A percentile compares a stretch with the other conserved stretches of the same genome.
These are phyloP conservation scores for Epichloe sylvatica DNA, from an alignment of 2,329 filamentous ascomycete genomes.

Conservation along the genomic window DNA sequence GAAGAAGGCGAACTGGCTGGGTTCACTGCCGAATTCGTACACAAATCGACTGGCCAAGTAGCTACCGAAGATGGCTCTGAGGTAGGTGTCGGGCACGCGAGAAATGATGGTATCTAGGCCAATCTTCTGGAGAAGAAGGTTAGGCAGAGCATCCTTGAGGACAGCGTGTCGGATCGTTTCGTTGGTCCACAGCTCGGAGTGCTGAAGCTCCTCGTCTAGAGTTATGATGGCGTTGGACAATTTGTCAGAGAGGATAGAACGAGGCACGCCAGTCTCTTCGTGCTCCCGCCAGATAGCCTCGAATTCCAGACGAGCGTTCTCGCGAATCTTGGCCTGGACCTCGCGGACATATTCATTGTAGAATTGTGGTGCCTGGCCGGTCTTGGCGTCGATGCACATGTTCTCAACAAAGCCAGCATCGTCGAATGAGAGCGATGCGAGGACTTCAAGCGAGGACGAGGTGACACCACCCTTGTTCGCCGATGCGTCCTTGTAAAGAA, in stretches of 20 bases:
- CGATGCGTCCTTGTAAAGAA: constrained; percentile 94
- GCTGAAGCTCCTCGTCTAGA: constrained; percentile 89
- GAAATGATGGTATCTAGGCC: constrained; percentile 76
- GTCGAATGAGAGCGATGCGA: constrained; percentile 88
- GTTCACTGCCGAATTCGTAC: constrained; percentile 83
- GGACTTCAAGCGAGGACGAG: constrained; percentile 88
- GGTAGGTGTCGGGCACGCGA: constrained; percentile 81
- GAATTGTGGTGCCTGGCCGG: constrained; percentile 68
- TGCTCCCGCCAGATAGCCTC: constrained; percentile 97
- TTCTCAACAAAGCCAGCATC: constrained; percentile 76
- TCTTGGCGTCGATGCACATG: constrained; percentile 68
- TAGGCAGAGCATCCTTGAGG: constrained; percentile 72
- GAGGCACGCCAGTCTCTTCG: constrained; percentile 61
- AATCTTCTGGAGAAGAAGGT: constrained; percentile 74
- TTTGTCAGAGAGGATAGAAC: constrained; percentile 82
- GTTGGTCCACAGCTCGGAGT: constrained; percentile 83
- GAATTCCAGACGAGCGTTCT: constrained; percentile 87
- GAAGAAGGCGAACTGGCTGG: constrained; percentile 96
- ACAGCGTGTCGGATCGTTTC: constrained; percentile 63
- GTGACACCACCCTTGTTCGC: constrained; percentile 98
- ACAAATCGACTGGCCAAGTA: constrained; percentile 92
- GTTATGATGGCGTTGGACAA: constrained; percentile 89
- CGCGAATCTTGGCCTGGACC: constrained; percentile 80
- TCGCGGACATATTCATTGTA: constrained; percentile 86
- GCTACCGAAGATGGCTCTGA: constrained; percentile 89